Evolutionary conservation across 768 basidiomycete genomes (phyloP), one percentile per base, ranked within the genome.

Genomic region (Goffeauzyma gilvescens): DNA sequence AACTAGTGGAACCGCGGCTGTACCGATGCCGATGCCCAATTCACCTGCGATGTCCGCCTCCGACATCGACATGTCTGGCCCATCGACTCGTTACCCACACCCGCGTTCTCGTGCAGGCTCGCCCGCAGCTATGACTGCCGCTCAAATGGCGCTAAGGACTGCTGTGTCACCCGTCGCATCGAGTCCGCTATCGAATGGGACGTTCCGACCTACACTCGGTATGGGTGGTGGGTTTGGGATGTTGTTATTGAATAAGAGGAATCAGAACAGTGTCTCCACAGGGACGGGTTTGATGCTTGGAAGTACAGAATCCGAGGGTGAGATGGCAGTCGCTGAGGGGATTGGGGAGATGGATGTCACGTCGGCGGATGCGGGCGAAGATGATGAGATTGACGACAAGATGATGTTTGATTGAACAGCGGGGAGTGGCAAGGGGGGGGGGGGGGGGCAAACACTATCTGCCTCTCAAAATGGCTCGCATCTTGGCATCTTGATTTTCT

Each of bases 161-260:
- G 44, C 44, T 7, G 41, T 49, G n/a, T 44, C 42, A 9, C 47
- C 47, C 12, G 47, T 49, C 14, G 42, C 47, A 1, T 49, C 47
- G 7, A 44, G 42, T 5, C 47, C 47, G 12, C 30, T 49, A 22
- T 12, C 20, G 32, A 14, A 3, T 6, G 22, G 24, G 15, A 32
- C 35, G 21, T 40, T 39, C 27, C 43, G 44, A 30, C 48, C 48
- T 6, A 45, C 42, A 18, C 45, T 45, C 32, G 43, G 44, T 5
- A 47, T 33, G 7, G 78, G 75, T 5, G 79, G 75, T 4, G 81
- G 81, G 49, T 81, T 81, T 3, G 80, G 79, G 26, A 85, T 71
- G 59, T 82, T 82, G 47, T 78, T 75, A 68, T 76, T 82, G 31
- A 82, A 78, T 79, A 58, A 31, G 46, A 24, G 17, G 36, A 48